Base-by-base conservation (phyloP, 495 filamentous ascomycete species). In the Bathelium albidoporum region DNA sequence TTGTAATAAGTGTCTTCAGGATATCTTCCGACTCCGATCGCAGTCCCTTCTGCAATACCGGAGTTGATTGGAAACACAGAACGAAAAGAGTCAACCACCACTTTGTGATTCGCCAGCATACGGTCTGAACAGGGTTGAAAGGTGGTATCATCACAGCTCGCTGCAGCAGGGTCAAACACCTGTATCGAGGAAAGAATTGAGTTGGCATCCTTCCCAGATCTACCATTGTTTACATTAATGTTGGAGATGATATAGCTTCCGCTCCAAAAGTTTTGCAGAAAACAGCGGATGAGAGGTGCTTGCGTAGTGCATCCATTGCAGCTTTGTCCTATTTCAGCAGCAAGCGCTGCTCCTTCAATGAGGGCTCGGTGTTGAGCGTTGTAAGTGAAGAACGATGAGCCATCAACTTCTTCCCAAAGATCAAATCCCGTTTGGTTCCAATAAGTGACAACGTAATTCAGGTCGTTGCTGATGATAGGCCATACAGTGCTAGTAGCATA, bases 401-500 rank as follows among this genome's bases (percentile, higher is more conserved):
- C 83, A 18, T 77, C 71, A 1, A 87, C 81, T 72, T 89, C 87
- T 67, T 89, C 87, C 87, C 87, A 89, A 0, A 90, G 77, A 70
- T 90, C 87, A 62, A 82, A 89, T 32, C 84, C 84, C 26, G 81
- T 84, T 61, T 83, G 75, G 67, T 83, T 85, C 87, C 88, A 91
- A 75, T 89, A 85, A 66, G 89, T 80, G 2, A 83, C 76, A 9
- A 88, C 81, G 66, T 89, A 89, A n/a, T 79, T 76, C 20, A 90
- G 79, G 64, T 89, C 87, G 64, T 88, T 87, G 43, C 79, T 76
- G 62, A 89, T 79, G 28, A 88, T 72, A 2, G 87, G 83, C 82
- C 85, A 87, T 20, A 87, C 76, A 55, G 75, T 63, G 32, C 61
- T 64, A 68, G 66, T 65, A 63, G 76, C 71, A 20, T 76, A 76